Base-by-base conservation (phyloP, 2,329 filamentous ascomycete species). In the Hymenoscyphus linearis region DNA sequence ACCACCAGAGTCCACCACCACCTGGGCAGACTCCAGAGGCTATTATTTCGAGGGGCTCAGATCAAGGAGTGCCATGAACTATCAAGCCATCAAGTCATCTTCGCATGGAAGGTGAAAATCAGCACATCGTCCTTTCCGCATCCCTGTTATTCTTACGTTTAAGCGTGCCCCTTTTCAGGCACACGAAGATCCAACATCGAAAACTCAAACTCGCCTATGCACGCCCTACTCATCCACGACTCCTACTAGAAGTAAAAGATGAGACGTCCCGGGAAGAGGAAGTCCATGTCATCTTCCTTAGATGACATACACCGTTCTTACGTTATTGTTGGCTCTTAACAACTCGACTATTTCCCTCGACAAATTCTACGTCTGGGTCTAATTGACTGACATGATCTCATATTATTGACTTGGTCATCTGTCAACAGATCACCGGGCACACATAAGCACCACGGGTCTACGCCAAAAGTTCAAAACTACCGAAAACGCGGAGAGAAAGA, bases 131-230 rank as follows among this genome's bases (percentile, higher is more conserved):
- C 18, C 18, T 25, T 16, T 37, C 16, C 25, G 13, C n/a, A 52
- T 40, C 58, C 58, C 40, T 56, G 58, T 60, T 56, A 27, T 37
- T 56, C 26, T 60, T 60, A 60, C 58, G 58, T 60, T 55, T 60
- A 55, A 60, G 52, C 53, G 58, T 56, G 31, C 52, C 44, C 35
- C 47, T 26, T 52, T 25, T 52, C 57, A 52, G 57, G 47, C 7
- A 52, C 52, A 35, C 37, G 18, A 55, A 44, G 50, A 44, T n/a
- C n/a, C 13, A 52, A 14, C 27, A 35, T n/a, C 31, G 40, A n/a
- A 5, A 1, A 40, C n/a, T 25, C 35, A 5, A 1, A 40, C n/a
- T 25, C 35, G 9, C 34, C n/a, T 40, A 34, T 34, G 25, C 25
- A 47, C 16, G 37, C 34, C 34, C 16, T 55, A 14, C 31, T 31